Conservation (phyloP, 805 yeast genomes). For the Sugiyamaella mastotermitis region DNA sequence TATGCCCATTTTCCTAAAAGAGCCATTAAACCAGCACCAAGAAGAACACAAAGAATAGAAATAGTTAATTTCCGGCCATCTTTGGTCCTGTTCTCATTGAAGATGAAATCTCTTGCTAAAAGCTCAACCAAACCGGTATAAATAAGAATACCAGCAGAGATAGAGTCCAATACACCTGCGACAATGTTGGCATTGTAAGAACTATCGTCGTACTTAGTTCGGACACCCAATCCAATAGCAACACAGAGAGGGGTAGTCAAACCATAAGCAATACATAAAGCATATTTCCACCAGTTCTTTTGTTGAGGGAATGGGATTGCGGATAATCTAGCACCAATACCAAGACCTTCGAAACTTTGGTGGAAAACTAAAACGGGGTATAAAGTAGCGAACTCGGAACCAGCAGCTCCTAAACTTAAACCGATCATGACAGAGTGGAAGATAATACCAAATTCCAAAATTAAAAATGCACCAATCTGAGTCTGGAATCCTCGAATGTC, state of each 20-base stretch:
- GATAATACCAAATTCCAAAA: conserved; percentile 65
- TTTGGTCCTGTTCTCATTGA: conserved; percentile 36
- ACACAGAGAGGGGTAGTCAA: conserved; percentile 63
- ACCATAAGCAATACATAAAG: conserved; percentile 44
- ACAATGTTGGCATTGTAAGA: conserved; percentile 50
- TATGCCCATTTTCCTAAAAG: conserved; percentile 72
- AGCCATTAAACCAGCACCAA: conserved; percentile 69
- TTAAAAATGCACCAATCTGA: conserved; percentile 42
- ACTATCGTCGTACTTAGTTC: conserved; percentile 48
- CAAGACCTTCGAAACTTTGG: conserved; percentile 75
- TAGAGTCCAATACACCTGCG: conserved; percentile 60
- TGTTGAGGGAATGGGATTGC: conserved; percentile 48
- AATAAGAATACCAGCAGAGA: conserved; percentile 65
- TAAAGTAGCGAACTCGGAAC: conserved; percentile 57
- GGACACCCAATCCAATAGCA: conserved; percentile 72
- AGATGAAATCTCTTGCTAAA: conserved; percentile 66
- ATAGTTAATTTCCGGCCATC: conserved; percentile 37
- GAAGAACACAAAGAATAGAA: conserved; percentile 38
- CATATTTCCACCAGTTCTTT: conserved; percentile 46
- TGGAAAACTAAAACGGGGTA: conserved; percentile 66
- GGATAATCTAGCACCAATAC: conserved; percentile 66
- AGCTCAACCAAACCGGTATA: conserved; percentile 72
- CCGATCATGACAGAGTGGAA: conserved; percentile 77
- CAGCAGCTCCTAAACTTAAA: conserved; percentile 56
- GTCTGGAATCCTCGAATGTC: conserved; percentile 19